Percentiles rank a stretch among this genome's conserved stretches.
These are phyloP conservation scores for Hanseniaspora opuntiae DNA, from an alignment of 805 yeast genomes.

Conservation along the genomic window DNA sequence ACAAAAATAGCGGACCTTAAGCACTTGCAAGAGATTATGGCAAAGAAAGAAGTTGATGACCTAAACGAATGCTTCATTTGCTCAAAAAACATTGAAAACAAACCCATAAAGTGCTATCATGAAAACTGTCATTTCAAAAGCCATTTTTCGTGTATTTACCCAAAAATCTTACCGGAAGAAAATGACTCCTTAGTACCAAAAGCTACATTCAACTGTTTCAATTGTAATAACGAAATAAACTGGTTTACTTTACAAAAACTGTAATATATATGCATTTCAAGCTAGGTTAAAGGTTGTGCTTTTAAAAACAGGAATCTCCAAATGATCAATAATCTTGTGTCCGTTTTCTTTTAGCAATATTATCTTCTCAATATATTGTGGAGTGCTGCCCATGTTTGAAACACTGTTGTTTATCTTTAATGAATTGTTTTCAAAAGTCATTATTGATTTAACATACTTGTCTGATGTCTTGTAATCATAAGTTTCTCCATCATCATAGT, in stretches of 20 bases:
- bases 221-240: conserved; percentile 19
- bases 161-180: conserved; percentile 8
- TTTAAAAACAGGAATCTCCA: conserved; percentile 33
- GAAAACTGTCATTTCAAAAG: conserved; percentile 23
- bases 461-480: conserved; percentile 39
- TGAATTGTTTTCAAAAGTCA: conserved; percentile 28
- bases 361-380: conserved; percentile 10
- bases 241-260: conserved; percentile 24
- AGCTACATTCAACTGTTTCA: conserved; percentile 21
- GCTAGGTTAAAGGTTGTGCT: conserved; percentile 33
- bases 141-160: conserved; percentile 32
- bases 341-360: neutral
- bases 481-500: conserved; percentile 76
- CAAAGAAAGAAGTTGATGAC: neutral
- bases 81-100: neutral
- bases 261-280: conserved; percentile 16
- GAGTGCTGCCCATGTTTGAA: neutral
- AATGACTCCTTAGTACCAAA: conserved; percentile 21
- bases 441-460: conserved; percentile 33
- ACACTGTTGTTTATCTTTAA: conserved; percentile 16
- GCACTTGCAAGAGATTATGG: neutral
- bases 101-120: conserved; percentile 22
- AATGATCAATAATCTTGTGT: conserved; percentile 33
- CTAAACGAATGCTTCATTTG: neutral
- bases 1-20: neutral